Conservation (phyloP, 2,329 filamentous ascomycete species). For the Diplodia intermedia region DNA sequence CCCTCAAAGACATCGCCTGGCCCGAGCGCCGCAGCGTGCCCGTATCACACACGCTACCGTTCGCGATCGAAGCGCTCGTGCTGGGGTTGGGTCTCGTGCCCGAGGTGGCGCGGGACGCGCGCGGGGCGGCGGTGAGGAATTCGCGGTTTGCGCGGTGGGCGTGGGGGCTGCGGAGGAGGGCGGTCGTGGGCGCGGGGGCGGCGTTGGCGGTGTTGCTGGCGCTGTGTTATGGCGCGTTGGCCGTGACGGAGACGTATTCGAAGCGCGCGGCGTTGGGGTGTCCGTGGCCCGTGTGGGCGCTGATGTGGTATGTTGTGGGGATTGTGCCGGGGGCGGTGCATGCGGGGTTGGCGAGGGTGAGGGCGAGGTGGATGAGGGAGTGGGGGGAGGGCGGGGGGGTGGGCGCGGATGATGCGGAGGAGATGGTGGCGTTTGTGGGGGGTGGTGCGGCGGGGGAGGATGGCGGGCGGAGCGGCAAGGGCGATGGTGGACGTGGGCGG, state of each 20-base stretch:
- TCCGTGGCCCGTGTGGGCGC: constrained; percentile 39
- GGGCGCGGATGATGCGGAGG: too few relatives aligned
- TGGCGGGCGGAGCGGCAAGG: too few relatives aligned
- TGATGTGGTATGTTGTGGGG: constrained; percentile 40
- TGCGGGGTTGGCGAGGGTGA: neutral
- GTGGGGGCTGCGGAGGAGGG: too few relatives aligned
- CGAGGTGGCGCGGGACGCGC: neutral
- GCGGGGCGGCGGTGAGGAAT: too few relatives aligned
- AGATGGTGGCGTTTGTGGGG: too few relatives aligned
- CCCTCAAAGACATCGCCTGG: constrained; percentile 45
- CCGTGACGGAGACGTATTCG: constrained; percentile 42
- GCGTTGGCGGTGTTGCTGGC: constrained; percentile 25
- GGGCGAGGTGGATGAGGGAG: too few relatives aligned
- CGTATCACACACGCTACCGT: constrained; percentile 36
- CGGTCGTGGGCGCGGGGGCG: neutral
- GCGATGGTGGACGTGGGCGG: too few relatives aligned
- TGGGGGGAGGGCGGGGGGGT: too few relatives aligned
- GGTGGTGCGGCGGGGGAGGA: too few relatives aligned
- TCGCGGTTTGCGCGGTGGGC: too few relatives aligned
- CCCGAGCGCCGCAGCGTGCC: constrained; percentile 40
- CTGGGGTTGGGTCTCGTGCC: constrained; percentile 40
- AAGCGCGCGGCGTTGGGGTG: constrained; percentile 45
- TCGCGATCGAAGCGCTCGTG: constrained; percentile 38
- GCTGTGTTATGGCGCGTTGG: constrained; percentile 37
- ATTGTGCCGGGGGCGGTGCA: constrained; percentile 41